Evolutionary conservation across 257 asterid species (phyloP).

Genomic region (Nicotiana attenuata): DNA sequence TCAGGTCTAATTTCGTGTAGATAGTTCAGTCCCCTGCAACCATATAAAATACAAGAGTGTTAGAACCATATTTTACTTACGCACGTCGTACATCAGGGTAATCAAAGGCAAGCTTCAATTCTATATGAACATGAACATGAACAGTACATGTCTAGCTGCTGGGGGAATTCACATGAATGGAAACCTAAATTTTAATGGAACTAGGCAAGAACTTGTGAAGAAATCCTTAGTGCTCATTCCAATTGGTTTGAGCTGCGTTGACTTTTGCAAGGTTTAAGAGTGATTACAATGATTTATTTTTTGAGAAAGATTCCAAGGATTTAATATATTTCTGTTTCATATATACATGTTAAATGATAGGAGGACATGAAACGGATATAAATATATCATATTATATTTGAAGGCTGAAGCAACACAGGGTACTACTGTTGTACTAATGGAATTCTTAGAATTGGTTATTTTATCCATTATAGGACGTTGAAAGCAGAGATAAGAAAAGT

Average conservation of each 20-base stretch:
- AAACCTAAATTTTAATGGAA: background rate
- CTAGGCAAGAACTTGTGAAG: background rate
- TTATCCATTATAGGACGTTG: too few relatives aligned
- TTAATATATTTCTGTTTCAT: background rate
- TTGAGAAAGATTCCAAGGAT: background rate
- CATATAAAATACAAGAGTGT: background rate
- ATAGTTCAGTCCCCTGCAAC: conserved; percentile 92
- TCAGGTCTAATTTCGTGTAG: conserved; percentile 76
- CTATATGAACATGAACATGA: too few relatives aligned
- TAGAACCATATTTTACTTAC: background rate
- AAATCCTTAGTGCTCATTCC: background rate
- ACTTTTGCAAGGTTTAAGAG: background rate
- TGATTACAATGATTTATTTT: background rate
- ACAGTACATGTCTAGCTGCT: background rate
- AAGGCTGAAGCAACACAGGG: background rate
- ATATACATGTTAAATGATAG: background rate
- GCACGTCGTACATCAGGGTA: background rate
- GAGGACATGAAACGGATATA: background rate
- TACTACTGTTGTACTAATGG: background rate
- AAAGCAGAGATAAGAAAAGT: background rate
- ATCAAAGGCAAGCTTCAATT: background rate
- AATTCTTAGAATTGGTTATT: background rate
- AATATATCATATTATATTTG: background rate
- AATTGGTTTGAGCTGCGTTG: background rate
- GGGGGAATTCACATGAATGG: background rate